Percentiles rank a stretch among this genome's conserved stretches.
Conservation (phyloP, 805 yeast genomes). For the Metschnikowia colocasiae region DNA sequence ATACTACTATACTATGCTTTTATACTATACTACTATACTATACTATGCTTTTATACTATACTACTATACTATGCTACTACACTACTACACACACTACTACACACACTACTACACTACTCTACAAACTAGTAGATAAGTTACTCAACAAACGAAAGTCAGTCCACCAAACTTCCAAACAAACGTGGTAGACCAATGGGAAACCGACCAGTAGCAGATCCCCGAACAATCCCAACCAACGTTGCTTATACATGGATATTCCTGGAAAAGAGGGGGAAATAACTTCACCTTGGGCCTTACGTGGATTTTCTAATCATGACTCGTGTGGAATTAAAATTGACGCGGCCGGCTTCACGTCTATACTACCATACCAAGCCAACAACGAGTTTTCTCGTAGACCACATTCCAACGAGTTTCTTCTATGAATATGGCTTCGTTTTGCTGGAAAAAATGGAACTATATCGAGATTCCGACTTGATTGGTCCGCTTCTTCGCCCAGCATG, state of each 20-base stretch:
- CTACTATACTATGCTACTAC: too few species aligned
- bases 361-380: constrained; percentile 34
- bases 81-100: too few species aligned
- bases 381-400: constrained; percentile 85
- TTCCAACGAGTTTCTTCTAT: constrained; percentile 71
- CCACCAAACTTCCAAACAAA: too few species aligned
- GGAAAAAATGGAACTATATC: constrained; percentile 61
- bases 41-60: too few species aligned
- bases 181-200: too few species aligned
- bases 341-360: constrained; percentile 51
- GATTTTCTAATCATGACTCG: constrained; percentile 69
- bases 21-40: too few species aligned
- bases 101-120: too few species aligned
- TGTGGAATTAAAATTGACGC: constrained; percentile 47
- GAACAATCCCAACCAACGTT: too few species aligned
- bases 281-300: constrained; percentile 86
- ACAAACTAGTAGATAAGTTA: too few species aligned
- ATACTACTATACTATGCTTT: too few species aligned
- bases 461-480: constrained; percentile 53
- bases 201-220: too few species aligned
- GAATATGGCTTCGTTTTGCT: constrained; percentile 80
- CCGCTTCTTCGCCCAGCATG: constrained; percentile 36
- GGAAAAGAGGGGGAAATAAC: constrained; percentile 52
- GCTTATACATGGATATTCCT: constrained; percentile 72
- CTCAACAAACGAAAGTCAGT: too few species aligned